A percentile compares a stretch with the other conserved stretches of the same genome.
phyloP scores from a whole-genome alignment of 257 asterid genomes.

The Solanum verrucosum region DNA sequence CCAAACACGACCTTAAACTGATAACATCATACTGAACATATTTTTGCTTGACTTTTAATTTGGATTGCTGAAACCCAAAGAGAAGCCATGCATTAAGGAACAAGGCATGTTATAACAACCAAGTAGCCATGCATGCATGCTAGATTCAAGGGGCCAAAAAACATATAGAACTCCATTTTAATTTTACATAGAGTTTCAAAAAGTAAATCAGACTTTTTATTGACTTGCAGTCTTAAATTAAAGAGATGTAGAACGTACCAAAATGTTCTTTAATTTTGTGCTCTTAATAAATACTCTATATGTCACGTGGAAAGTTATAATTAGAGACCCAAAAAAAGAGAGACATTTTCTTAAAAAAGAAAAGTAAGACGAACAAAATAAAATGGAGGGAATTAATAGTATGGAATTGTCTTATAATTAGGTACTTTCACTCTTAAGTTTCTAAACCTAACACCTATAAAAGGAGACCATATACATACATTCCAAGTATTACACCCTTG shows the following conservation, averaged over 20 bases:
- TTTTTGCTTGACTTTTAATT: not conserved
- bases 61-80: not conserved
- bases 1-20: not conserved
- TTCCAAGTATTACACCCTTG: not conserved
- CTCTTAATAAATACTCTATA: too few relatives aligned
- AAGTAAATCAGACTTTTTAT: not conserved
- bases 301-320: too few relatives aligned
- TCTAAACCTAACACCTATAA: not conserved
- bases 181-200: fast-evolving
- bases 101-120: not conserved
- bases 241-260: not conserved
- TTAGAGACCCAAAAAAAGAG: too few relatives aligned
- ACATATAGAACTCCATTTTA: not conserved
- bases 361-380: not conserved
- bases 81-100: not conserved
- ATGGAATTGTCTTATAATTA: not conserved
- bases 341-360: not conserved
- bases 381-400: not conserved
- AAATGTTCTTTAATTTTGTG: not conserved
- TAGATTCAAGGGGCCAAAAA: not conserved
- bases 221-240: too few relatives aligned
- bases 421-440: not conserved
- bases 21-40: not conserved
- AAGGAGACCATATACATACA: not conserved
- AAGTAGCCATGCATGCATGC: slow-evolving; percentile 10